Percentiles rank a stretch among this genome's conserved stretches.
phyloP scores from a whole-genome alignment of 192 early-diverging fungal genomes.

The Podila clonocystis region DNA sequence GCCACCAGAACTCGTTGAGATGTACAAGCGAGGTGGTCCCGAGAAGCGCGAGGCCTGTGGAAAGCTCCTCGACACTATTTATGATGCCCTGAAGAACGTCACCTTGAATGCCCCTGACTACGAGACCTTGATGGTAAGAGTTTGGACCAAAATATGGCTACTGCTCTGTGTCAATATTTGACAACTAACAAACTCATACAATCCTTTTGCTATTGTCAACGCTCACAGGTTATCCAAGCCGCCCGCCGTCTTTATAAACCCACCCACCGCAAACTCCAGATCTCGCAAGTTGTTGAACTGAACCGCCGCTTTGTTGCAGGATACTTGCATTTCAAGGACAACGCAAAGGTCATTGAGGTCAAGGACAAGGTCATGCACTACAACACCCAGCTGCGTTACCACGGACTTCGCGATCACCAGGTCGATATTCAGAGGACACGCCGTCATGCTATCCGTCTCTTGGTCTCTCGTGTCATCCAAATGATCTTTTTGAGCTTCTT shows the following conservation, averaged over 20 bases:
- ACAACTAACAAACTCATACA: neutral
- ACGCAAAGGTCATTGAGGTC: conserved; percentile 84
- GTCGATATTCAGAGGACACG: conserved; percentile 83
- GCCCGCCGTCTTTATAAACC: conserved; percentile 93
- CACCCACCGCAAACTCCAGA: conserved; percentile 82
- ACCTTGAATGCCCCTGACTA: conserved; percentile 94
- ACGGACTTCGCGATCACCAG: conserved; percentile 97
- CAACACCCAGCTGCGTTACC: conserved; percentile 89
- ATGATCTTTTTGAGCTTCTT: conserved; percentile 78
- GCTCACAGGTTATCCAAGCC: conserved; percentile 85
- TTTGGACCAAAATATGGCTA: too few species aligned
- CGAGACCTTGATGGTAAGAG: conserved; percentile 86
- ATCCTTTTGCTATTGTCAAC: neutral
- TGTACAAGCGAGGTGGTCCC: conserved; percentile 83
- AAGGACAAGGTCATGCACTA: conserved; percentile 82
- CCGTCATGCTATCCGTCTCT: conserved; percentile 70
- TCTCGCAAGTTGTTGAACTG: conserved; percentile 88
- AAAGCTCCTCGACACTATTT: conserved; percentile 81
- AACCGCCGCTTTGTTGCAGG: conserved; percentile 90
- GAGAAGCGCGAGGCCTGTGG: conserved; percentile 86
- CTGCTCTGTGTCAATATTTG: too few species aligned
- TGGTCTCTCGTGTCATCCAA: conserved; percentile 76
- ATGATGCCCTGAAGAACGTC: conserved; percentile 84
- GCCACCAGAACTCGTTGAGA: conserved; percentile 78
- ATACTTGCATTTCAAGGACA: conserved; percentile 83